These are phyloP conservation scores for Amaranthus cruentus DNA, from an alignment of 148 eudicot species.

Conservation along the genomic window DNA sequence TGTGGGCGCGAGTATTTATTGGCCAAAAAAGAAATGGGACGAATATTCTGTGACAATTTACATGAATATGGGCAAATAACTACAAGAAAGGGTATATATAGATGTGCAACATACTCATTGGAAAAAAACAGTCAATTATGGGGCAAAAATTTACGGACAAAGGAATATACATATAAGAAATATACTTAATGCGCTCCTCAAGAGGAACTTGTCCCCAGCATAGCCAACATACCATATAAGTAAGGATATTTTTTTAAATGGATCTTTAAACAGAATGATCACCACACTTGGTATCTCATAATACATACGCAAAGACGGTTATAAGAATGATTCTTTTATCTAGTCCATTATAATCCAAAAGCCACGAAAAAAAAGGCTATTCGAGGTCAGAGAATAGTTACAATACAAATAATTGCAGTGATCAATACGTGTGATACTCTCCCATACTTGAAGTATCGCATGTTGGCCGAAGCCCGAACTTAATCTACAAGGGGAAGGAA, in stretches of 20 bases:
- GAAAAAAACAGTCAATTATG: too few relatives aligned
- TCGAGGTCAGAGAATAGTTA: background rate
- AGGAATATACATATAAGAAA: background rate
- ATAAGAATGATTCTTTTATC: background rate
- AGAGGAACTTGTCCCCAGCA: background rate
- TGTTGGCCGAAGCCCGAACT: too few relatives aligned
- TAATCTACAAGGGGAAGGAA: background rate
- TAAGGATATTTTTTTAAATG: background rate
- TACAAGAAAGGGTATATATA: too few relatives aligned
- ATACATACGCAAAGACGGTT: background rate
- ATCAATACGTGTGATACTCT: background rate
- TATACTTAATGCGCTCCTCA: background rate
- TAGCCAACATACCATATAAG: background rate
- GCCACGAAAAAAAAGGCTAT: background rate
- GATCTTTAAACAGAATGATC: background rate
- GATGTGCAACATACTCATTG: too few relatives aligned
- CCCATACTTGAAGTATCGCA: background rate
- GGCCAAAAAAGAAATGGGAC: too few relatives aligned
- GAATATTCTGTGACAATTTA: too few relatives aligned
- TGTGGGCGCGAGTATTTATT: too few relatives aligned
- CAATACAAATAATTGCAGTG: background rate
- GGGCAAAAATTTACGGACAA: too few relatives aligned
- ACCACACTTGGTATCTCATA: background rate
- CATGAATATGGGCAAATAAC: too few relatives aligned
- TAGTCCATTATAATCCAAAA: background rate